Conservation (phyloP, 768 basidiomycete species). For the Tephrocybe sp. region DNA sequence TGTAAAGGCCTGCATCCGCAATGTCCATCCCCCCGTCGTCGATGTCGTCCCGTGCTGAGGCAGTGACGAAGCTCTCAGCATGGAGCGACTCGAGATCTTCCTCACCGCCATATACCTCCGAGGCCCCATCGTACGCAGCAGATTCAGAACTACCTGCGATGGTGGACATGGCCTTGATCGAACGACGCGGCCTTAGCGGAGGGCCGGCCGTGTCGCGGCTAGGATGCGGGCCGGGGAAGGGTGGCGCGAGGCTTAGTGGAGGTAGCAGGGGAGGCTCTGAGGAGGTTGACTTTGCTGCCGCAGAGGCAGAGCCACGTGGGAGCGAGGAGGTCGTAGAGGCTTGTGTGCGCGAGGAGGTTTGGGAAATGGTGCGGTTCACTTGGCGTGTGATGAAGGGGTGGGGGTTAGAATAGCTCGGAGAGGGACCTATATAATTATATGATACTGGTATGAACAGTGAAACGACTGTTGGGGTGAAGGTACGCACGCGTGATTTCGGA, state of each 20-base stretch:
- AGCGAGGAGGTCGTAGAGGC: constrained; percentile 39
- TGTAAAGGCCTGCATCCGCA: constrained; percentile 6
- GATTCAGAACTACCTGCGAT: constrained; percentile 41
- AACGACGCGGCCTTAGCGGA: constrained; percentile 25
- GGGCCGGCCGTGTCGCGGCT: constrained; percentile 28
- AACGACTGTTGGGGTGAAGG: background rate
- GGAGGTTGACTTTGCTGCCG: constrained; percentile 5
- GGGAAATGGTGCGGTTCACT: constrained; percentile 64
- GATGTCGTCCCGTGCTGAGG: constrained; percentile 22
- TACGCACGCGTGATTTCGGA: constrained; percentile 46
- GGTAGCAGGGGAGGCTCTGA: constrained; percentile 48
- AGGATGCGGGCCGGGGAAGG: constrained; percentile 44
- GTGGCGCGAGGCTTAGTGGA: constrained; percentile 58
- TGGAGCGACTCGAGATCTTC: constrained; percentile 48
- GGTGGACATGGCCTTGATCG: constrained; percentile 36
- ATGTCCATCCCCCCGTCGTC: constrained; percentile 12
- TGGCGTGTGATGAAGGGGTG: constrained; percentile 63
- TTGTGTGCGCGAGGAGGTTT: constrained; percentile 63
- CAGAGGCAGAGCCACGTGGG: constrained; percentile 9
- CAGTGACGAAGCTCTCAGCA: constrained; percentile 60
- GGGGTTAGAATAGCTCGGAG: constrained; percentile 41
- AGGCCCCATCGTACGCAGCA: constrained; percentile 27
- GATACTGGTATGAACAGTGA: too few relatives aligned
- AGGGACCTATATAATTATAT: constrained; percentile 38
- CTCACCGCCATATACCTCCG: constrained; percentile 23